Evolutionary conservation across 345 rosid genomes (phyloP), one percentile per base, ranked within the genome.

Genomic region (Sisymbrium irio): DNA sequence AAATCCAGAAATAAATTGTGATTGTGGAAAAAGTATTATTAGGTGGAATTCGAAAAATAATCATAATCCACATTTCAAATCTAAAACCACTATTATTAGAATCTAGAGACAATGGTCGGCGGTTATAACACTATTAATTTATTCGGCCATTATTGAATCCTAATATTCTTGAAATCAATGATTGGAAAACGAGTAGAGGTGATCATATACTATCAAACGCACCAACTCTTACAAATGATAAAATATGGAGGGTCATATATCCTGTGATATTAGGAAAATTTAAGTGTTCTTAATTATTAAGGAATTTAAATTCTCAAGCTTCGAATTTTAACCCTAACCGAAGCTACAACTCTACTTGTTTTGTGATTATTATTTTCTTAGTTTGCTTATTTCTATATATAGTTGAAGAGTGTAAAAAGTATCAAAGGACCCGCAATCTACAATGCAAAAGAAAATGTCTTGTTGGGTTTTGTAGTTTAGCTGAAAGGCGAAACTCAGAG

Each of bases 51-150:
- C 11, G 2, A 50, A 50, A 67, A 60, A 9, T 35, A 30, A n/a
- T n/a, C 45, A 49, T 57, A 39, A 35, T 61, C 65, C 33, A 68
- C n/a, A 30, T 10, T 36, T 50, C 9, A 36, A 76, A 69, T 62
- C 65, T 55, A 47, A 44, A 33, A 14, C 61, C 54, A 76, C 45
- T 39, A 47, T 17, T 45, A 37, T 18, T 27, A 46, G 61, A 68
- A 76, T 70, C 54, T 76, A 56, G 39, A 77, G 71, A 46, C 44
- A 56, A 19, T 63, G 76, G 72, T 64, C 65, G 76, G 80, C 71
- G 47, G 69, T 77, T 70, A 56, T 70, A 18, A 47, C n/a, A 36
- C 27, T 44, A 36, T 9, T 61, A 62, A 8, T 55, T 28, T 53
- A 55, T 33, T 49, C 39, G n/a, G 41, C 57, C 72, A 49, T 47